Percentiles rank a stretch among this genome's conserved stretches.
Conservation (phyloP, 2,329 filamentous ascomycete genomes). For the Podosphaera fusca region DNA sequence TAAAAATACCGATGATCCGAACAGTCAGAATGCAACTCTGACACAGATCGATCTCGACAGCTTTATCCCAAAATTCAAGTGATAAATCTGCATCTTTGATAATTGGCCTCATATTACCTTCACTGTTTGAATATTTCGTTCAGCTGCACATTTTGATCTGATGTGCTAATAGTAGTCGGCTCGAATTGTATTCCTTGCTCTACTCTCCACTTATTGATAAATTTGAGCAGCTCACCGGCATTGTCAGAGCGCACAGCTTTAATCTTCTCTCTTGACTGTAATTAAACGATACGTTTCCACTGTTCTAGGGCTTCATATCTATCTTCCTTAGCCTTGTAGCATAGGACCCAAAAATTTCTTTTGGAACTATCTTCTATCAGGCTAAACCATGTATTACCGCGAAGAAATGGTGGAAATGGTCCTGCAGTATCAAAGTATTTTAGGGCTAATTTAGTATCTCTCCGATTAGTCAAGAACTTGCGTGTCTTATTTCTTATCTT, state of each 20-base stretch:
- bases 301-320: neutral
- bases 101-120: neutral
- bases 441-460: too few species aligned
- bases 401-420: too few species aligned
- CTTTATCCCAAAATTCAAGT: neutral
- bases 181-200: neutral
- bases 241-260: neutral
- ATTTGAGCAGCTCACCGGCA: neutral
- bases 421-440: too few species aligned
- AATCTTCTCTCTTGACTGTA: neutral
- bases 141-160: neutral
- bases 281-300: neutral
- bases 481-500: too few species aligned
- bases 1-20: too few species aligned
- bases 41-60: neutral
- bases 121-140: constrained; percentile 1
- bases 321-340: neutral
- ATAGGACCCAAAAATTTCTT: neutral
- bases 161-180: neutral
- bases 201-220: neutral
- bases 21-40: too few species aligned
- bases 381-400: too few species aligned
- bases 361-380: too few species aligned
- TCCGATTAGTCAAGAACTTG: too few species aligned
- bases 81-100: neutral